phyloP scores from a whole-genome alignment of 108 stramenopile genomes.

The Pseudonitzschia pungens region DNA sequence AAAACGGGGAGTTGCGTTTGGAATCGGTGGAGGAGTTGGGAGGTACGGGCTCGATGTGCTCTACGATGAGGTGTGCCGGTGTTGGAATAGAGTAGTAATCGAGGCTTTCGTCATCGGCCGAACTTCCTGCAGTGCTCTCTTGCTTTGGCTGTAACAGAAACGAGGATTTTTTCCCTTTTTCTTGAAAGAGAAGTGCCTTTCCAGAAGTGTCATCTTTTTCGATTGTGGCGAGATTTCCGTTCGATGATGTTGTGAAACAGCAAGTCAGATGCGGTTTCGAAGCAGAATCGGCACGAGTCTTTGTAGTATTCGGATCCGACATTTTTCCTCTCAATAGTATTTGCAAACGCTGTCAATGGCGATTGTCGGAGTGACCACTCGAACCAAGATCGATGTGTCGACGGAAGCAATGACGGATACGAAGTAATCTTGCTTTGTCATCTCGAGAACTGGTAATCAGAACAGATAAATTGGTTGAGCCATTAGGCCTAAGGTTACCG shows the following conservation, averaged over 20 bases:
- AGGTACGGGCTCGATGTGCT: background rate
- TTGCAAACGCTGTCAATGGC: too few species aligned
- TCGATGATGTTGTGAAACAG: background rate
- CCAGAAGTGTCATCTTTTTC: background rate
- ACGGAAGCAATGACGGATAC: too few species aligned
- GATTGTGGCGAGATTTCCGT: background rate
- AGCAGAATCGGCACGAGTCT: background rate
- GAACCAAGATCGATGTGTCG: too few species aligned
- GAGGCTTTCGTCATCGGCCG: background rate
- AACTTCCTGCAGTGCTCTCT: background rate
- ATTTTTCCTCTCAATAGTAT: background rate
- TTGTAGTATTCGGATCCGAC: background rate
- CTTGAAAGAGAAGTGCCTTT: conserved; percentile 17
- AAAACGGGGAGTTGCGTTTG: conserved; percentile 13
- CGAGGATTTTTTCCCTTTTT: conserved; percentile 36
- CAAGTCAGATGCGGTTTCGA: conserved; percentile 5
- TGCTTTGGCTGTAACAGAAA: conserved; percentile 20
- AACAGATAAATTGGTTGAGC: too few species aligned
- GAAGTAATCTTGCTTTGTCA: too few species aligned
- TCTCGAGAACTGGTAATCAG: too few species aligned
- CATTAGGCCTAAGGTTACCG: too few species aligned
- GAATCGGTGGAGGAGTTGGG: background rate
- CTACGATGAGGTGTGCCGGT: conserved; percentile 31
- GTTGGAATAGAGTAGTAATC: conserved; percentile 17
- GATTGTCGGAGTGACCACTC: too few species aligned